Percentiles rank a stretch among this genome's conserved stretches.
Conservation (phyloP, 306 rosid genomes). For the Vigna angularis region DNA sequence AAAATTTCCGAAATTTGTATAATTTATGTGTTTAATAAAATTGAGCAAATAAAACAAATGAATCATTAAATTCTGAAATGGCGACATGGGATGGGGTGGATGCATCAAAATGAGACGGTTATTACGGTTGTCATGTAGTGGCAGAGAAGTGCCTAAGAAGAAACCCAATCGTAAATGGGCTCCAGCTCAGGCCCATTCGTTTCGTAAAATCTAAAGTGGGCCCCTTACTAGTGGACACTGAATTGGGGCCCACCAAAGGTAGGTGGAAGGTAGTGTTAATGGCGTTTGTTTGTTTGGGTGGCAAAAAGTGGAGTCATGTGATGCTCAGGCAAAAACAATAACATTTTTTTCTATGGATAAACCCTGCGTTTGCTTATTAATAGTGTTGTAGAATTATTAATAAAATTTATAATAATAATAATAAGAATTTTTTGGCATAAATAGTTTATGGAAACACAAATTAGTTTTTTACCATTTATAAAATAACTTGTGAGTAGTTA, state of each 20-base stretch:
- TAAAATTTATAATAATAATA: no score
- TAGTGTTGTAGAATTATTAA: no score
- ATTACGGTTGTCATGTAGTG: constrained; percentile 36
- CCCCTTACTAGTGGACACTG: constrained; percentile 36
- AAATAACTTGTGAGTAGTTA: no score
- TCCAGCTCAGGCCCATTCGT: constrained; percentile 31
- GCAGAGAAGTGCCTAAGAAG: neutral
- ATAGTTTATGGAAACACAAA: no score
- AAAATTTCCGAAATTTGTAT: neutral
- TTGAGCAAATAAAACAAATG: neutral
- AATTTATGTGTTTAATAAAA: neutral
- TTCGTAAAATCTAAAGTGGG: constrained; percentile 36
- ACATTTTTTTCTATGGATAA: no score
- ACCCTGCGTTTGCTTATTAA: no score
- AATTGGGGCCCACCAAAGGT: constrained; percentile 44
- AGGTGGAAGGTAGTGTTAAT: constrained; percentile 47
- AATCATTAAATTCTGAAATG: constrained; percentile 28
- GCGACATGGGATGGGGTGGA: neutral
- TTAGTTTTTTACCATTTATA: no score
- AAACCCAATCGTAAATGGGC: constrained; percentile 39
- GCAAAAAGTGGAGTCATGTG: constrained; percentile 67
- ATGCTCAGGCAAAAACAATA: no score
- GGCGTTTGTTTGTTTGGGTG: constrained; percentile 60
- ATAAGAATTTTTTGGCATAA: no score
- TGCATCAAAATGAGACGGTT: constrained; percentile 36